Conservation (phyloP, 305 asterid genomes). For the Plantago lanceolata region DNA sequence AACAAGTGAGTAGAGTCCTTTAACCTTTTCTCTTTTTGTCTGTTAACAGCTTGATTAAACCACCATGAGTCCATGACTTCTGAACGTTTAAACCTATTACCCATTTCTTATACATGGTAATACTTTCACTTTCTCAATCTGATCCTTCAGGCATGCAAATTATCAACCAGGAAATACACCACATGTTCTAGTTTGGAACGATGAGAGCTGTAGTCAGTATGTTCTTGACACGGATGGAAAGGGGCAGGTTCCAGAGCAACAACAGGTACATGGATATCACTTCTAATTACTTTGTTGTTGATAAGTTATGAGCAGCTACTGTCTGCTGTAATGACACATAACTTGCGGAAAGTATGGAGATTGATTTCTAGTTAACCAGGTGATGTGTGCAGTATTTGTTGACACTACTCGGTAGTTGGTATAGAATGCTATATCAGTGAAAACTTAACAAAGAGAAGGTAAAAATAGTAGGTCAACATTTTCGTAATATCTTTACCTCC, state of each 20-base stretch:
- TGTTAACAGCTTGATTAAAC: slow-evolving; percentile 1
- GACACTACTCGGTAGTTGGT: no score
- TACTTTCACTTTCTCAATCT: slow-evolving; percentile 16
- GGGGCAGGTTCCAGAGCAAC: slow-evolving; percentile 79
- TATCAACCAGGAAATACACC: slow-evolving; percentile 93
- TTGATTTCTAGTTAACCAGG: no score
- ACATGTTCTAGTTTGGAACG: slow-evolving; percentile 85
- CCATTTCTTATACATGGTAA: not conserved
- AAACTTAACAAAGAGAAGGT: no score
- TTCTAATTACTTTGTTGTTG: slow-evolving; percentile 1
- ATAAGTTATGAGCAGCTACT: not conserved
- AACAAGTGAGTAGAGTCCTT: slow-evolving; percentile 56
- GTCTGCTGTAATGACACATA: slow-evolving; percentile 1
- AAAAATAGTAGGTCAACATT: no score
- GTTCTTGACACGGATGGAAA: slow-evolving; percentile 84
- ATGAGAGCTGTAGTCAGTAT: slow-evolving; percentile 75
- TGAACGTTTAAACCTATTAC: not conserved
- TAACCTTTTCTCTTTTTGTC: slow-evolving; percentile 7
- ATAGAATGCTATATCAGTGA: no score
- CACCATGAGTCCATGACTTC: slow-evolving; percentile 13
- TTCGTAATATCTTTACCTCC: no score
- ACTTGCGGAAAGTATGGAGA: no score
- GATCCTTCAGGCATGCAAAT: slow-evolving; percentile 73
- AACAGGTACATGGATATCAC: slow-evolving; percentile 50
- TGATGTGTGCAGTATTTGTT: no score